A percentile compares a stretch with the other conserved stretches of the same genome.
Evolutionary conservation across 257 asterid species (phyloP).

Genomic region (Forsythia suspensa): DNA sequence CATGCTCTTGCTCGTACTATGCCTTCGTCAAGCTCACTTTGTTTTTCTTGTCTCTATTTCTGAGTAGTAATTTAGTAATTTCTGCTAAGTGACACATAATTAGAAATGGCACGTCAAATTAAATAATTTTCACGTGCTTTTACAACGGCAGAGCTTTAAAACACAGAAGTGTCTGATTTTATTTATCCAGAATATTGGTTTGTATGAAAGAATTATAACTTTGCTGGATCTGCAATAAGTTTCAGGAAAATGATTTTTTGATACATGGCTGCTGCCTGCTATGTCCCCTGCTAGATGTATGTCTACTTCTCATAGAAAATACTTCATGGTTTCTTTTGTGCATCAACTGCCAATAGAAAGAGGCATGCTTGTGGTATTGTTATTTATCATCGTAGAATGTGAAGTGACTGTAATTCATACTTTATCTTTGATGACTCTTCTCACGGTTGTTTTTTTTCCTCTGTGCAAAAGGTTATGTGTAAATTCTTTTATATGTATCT

Average conservation of each 20-base stretch:
- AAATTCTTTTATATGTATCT: neutral
- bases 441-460: neutral
- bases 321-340: neutral
- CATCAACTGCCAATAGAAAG: neutral
- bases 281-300: neutral
- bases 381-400: neutral
- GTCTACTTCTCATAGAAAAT: neutral
- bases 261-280: neutral
- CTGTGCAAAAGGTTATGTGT: neutral
- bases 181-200: neutral
- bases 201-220: neutral
- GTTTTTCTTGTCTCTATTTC: neutral
- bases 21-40: neutral
- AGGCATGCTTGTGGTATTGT: neutral
- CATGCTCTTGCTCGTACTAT: neutral
- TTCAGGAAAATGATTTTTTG: neutral
- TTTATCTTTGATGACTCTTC: neutral
- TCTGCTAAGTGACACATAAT: slow-evolving; percentile 1
- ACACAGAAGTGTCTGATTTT: neutral
- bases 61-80: slow-evolving; percentile 9
- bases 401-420: neutral
- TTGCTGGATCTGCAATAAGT: neutral
- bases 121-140: slow-evolving; percentile 5
- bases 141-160: slow-evolving; percentile 4
- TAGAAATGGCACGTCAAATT: slow-evolving; percentile 1